Conservation (phyloP, 768 basidiomycete species). For the Mycena maculata region DNA sequence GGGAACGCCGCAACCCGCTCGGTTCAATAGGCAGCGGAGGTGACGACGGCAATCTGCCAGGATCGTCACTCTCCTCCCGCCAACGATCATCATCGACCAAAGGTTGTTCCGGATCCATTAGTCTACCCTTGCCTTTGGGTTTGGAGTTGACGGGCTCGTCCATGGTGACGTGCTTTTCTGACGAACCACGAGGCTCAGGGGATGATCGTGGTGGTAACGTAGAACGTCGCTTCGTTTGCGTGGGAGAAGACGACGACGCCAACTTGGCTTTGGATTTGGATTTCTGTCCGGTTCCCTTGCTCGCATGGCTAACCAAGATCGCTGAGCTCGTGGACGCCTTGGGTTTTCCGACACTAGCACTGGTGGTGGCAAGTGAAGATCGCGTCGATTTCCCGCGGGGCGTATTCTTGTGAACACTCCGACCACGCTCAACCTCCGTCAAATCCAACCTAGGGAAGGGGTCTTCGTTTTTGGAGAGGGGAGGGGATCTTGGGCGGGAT, state of each 20-base stretch:
- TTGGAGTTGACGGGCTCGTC: background rate
- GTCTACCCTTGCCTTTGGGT: constrained; percentile 35
- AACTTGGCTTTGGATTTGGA: background rate
- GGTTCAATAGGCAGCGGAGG: background rate
- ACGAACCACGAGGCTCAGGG: background rate
- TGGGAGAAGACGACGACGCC: background rate
- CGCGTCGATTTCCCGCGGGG: constrained; percentile 6
- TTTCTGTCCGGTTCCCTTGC: too few species aligned
- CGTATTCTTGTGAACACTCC: constrained; percentile 4
- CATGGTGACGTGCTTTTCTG: background rate
- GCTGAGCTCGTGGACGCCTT: constrained; percentile 2
- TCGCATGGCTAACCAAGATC: background rate
- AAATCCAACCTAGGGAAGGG: constrained; percentile 4
- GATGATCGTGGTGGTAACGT: background rate
- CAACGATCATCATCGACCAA: constrained; percentile 33
- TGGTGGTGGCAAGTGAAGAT: background rate
- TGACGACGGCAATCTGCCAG: constrained; percentile 21
- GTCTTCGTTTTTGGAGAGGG: background rate
- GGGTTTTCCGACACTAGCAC: background rate
- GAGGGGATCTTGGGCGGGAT: constrained; percentile 21
- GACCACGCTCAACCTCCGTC: constrained; percentile 7
- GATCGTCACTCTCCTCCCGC: constrained; percentile 37
- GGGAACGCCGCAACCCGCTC: background rate
- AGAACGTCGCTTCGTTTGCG: background rate
- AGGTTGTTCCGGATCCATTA: constrained; percentile 22